These are phyloP conservation scores for Phialophora chinensis DNA, from an alignment of 2,329 filamentous ascomycete genomes.

Conservation along the genomic window DNA sequence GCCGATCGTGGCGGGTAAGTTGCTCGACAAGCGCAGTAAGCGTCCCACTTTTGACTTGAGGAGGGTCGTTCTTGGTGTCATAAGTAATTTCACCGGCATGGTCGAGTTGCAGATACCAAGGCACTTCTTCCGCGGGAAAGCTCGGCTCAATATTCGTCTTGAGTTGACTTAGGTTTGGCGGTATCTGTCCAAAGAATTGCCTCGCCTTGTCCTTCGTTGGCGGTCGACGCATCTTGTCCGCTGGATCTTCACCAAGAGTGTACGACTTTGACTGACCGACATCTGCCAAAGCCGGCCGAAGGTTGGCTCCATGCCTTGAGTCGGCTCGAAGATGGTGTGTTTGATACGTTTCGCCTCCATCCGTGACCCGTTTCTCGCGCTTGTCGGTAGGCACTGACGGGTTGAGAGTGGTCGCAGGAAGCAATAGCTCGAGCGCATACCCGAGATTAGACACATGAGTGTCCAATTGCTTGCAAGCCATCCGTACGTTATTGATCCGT, in stretches of 20 bases:
- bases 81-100: slow-evolving; percentile 88
- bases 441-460: slow-evolving; percentile 85
- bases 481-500: slow-evolving; percentile 78
- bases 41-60: slow-evolving; percentile 85
- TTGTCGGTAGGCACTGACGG: slow-evolving; percentile 58
- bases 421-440: slow-evolving; percentile 84
- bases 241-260: slow-evolving; percentile 45
- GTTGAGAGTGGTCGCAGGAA: slow-evolving; percentile 72
- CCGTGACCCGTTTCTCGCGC: slow-evolving; percentile 51
- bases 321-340: slow-evolving; percentile 60
- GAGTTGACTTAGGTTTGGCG: slow-evolving; percentile 44
- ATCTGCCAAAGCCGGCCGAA: slow-evolving; percentile 42
- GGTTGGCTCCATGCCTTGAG: slow-evolving; percentile 48
- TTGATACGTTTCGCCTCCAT: slow-evolving; percentile 54
- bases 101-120: slow-evolving; percentile 83
- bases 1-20: slow-evolving; percentile 90
- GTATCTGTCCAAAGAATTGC: slow-evolving; percentile 55
- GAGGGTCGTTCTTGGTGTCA: slow-evolving; percentile 77
- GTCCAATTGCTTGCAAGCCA: slow-evolving; percentile 79
- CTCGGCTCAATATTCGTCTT: slow-evolving; percentile 28
- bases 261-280: slow-evolving; percentile 55
- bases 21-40: slow-evolving; percentile 90
- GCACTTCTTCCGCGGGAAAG: slow-evolving; percentile 72
- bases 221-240: slow-evolving; percentile 48
- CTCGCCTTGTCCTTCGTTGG: slow-evolving; percentile 54